Base-by-base conservation (phyloP, 805 yeast species). In the Brettanomyces anomalus region DNA sequence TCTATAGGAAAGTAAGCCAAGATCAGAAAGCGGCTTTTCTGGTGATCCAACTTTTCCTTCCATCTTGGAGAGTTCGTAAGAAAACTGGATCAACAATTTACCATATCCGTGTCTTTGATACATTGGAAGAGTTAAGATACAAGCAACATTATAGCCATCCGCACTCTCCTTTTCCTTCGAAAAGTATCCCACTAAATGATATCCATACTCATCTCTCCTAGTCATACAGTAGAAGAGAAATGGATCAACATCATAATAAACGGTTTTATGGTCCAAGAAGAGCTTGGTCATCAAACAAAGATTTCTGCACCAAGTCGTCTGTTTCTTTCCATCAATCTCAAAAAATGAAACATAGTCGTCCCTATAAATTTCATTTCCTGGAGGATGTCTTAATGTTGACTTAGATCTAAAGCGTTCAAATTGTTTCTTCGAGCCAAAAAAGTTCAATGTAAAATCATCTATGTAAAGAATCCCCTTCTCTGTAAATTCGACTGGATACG, bases 221-320 rank as follows among this genome's bases (percentile, higher is more conserved):
- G 97, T 88, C 98, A 93, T 93, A 56, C 96, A 85, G 60, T 93
- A 93, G 58, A 93, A 93, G 53, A 93, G 66, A 53, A 93, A 93
- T 3, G 99, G 99, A 61, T 93, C 99, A 39, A 93, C 99, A 60
- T 93, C 99, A 60, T 93, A 93, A 64, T 93, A 93, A 32, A 93
- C 71, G 0, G 98, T 88, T 60, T 93, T 93, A 68, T 93, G 98
- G 65, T 93, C 98, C 55, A 93, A 67, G 55, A 93, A 93, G 43
- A 93, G 66, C 60, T 93, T 93, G 0, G 88, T 80, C n/a, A 93
- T 64, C 44, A 93, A 67, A 70, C 97, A 93, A 45, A 93, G 70
- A 60, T 93, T 93, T 49, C 98, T 77, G 62, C 99, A 93, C 97
- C 97, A 93, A 0, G 96, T 84, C 49, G 97, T 71, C 65, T 93